Evolutionary conservation across 352 stramenopile genomes (phyloP), one percentile per base, ranked within the genome.

Genomic region (Aphanomyces stellatus): DNA sequence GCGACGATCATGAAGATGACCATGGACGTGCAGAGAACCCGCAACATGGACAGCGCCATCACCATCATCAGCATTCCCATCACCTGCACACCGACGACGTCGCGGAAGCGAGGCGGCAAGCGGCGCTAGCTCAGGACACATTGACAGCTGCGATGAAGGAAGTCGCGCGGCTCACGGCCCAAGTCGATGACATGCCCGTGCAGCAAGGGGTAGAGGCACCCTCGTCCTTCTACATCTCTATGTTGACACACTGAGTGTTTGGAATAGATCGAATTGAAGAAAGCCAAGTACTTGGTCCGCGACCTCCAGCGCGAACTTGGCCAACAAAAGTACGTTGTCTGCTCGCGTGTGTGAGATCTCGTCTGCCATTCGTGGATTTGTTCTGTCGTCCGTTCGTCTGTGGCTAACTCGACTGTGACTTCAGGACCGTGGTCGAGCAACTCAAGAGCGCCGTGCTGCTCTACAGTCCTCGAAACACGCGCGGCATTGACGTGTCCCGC

Each of bases 401-500:
- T 46, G 37, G 37, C 13, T 19, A n/a, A 46, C 13, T 46, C 37
- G 37, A n/a, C n/a, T 46, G 37, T 46, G 37, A 19, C n/a, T 35
- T 4, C 40, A 67, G 60, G 25, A 67, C 60, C 1, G 4, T 15
- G 3, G 60, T 67, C 17, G 60, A 67, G 8, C 60, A 86, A 67
- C 11, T 79, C 76, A 10, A 80, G 53, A 49, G 42, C 73, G 19
- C 71, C 49, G 66, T 85, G 81, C 22, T 80, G 33, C n/a, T 65
- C 71, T 8, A 43, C 22, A 48, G 60, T 41, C 60, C 60, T 7
- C 41, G 46, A 13, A 67, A 67, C 42, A 49, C 60, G n/a, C 19
- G 60, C 4, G 60, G 60, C 7, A 67, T 67, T 22, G 60, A 67
- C 25, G 22, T 67, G n/a, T 35, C 37, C n/a, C 41, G 60, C 31